Conservation (phyloP, 108 stramenopile genomes). For the Cyclotella baltica region DNA sequence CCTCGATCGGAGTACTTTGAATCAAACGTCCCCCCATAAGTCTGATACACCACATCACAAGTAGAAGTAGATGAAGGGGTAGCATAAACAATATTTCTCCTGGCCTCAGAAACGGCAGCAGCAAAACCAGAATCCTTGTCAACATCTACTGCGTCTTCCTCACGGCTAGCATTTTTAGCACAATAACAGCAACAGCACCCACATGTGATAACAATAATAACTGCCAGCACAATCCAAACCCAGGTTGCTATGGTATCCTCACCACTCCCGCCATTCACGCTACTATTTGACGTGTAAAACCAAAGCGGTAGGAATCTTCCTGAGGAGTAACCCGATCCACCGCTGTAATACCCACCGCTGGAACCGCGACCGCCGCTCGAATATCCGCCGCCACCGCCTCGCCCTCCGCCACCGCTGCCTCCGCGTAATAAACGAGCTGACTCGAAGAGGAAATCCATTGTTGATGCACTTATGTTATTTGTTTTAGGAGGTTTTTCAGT, state of each 20-base stretch:
- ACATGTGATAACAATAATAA: not conserved
- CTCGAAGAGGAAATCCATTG: constrained; percentile 1
- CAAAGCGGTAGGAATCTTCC: not conserved
- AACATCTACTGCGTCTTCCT: not conserved
- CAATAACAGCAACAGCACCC: not conserved
- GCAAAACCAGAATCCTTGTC: not conserved
- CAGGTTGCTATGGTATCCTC: not conserved
- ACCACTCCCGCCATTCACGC: not conserved
- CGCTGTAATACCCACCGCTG: not conserved
- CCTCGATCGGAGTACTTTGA: constrained; percentile 24
- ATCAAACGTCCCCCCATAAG: constrained; percentile 26
- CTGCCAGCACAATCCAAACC: not conserved
- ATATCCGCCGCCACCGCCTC: constrained; percentile 17
- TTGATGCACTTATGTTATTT: not conserved
- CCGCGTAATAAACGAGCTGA: not conserved
- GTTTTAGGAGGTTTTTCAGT: too few species aligned
- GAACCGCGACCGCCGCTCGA: not conserved
- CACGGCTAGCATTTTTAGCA: not conserved
- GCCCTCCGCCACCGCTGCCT: constrained; percentile 10
- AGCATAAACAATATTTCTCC: constrained; percentile 1
- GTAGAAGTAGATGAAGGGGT: not conserved
- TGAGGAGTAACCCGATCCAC: not conserved
- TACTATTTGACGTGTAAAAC: constrained; percentile 1
- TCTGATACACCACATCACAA: constrained; percentile 11
- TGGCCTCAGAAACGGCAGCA: constrained; percentile 28